Conservation (phyloP, 192 early-diverging fungal genomes). For the Podila clonocystis region DNA sequence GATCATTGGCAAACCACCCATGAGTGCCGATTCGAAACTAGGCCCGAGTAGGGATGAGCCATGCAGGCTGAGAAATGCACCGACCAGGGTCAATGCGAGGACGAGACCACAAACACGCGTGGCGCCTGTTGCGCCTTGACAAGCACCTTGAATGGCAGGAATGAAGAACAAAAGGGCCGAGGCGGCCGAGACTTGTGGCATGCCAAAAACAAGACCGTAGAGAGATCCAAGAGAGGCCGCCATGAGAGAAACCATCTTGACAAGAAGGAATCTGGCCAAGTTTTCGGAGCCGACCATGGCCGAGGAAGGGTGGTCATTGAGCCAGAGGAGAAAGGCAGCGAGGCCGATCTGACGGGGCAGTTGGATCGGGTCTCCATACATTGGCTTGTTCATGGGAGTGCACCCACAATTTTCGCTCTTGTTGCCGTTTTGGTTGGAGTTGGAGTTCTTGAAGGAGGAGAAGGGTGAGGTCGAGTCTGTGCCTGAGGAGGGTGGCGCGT, state of each 20-base stretch:
- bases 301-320: constrained; percentile 7
- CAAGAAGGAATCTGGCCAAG: neutral
- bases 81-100: constrained; percentile 8
- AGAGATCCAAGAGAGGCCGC: constrained; percentile 39
- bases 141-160: constrained; percentile 38
- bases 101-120: constrained; percentile 30
- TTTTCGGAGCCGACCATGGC: neutral
- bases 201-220: constrained; percentile 44
- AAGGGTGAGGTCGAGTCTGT: too few relatives aligned
- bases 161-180: constrained; percentile 35
- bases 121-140: constrained; percentile 42
- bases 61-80: constrained; percentile 24
- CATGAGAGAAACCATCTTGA: constrained; percentile 6
- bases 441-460: too few relatives aligned
- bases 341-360: neutral
- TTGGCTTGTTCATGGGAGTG: neutral
- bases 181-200: constrained; percentile 14
- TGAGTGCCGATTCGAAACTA: constrained; percentile 30
- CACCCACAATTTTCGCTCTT: too few relatives aligned
- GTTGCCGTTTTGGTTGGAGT: too few relatives aligned
- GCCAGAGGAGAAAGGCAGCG: constrained; percentile 3
- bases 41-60: constrained; percentile 30
- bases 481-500: too few relatives aligned
- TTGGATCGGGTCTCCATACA: neutral
- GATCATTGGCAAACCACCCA: constrained; percentile 27